Conservation (phyloP, 371 early-diverging fungal species). For the Syncephalastrum racemosum region DNA sequence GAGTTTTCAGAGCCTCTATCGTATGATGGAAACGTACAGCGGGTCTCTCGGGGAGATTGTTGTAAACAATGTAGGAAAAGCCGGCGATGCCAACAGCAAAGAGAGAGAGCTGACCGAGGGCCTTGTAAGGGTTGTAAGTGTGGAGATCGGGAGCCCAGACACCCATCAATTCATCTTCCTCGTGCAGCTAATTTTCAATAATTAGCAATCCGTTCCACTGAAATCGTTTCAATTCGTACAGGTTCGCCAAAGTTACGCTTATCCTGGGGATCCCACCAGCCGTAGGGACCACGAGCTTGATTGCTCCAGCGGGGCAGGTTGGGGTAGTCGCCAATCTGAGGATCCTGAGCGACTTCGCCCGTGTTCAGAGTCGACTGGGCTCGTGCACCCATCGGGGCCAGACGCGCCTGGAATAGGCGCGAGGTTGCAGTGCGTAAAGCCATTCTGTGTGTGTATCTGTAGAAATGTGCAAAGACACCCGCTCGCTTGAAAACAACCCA, state of each 20-base stretch:
- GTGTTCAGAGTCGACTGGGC: conserved; percentile 50
- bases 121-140: conserved; percentile 54
- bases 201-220: neutral
- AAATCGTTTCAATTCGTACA: conserved; percentile 28
- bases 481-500: too few species aligned
- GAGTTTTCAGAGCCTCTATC: neutral
- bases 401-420: conserved; percentile 41
- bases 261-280: conserved; percentile 65
- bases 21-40: conserved; percentile 27
- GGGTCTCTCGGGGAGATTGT: conserved; percentile 46
- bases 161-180: conserved; percentile 64
- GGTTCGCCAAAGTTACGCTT: conserved; percentile 68
- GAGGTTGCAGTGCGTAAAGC: conserved; percentile 41
- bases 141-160: conserved; percentile 68
- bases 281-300: conserved; percentile 56
- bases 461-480: neutral
- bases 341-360: conserved; percentile 51
- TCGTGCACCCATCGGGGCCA: conserved; percentile 31
- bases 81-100: conserved; percentile 38
- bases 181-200: conserved; percentile 46
- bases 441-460: conserved; percentile 17
- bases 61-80: conserved; percentile 50
- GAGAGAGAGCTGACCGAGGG: conserved; percentile 48
- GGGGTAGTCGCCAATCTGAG: conserved; percentile 68
- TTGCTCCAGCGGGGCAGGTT: conserved; percentile 62